Conservation (phyloP, 2,329 filamentous ascomycete species). For the Aspergillus sp. region DNA sequence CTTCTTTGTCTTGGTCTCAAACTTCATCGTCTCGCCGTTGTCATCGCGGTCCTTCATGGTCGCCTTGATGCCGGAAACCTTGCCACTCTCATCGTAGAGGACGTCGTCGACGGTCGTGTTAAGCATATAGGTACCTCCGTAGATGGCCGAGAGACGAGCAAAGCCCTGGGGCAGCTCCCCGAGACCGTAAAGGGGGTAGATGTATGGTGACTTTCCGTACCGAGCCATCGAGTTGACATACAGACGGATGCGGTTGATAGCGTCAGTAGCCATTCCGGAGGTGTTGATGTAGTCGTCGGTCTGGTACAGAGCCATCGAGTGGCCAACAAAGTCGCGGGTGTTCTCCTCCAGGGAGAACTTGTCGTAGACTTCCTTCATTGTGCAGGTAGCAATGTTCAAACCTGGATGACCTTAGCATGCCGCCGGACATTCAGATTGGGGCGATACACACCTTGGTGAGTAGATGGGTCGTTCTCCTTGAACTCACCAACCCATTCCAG, state of each 20-base stretch:
- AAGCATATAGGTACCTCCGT: constrained; percentile 99
- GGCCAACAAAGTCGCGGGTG: constrained; percentile 94
- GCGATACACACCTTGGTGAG: constrained; percentile 72
- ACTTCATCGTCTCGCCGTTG: constrained; percentile 77
- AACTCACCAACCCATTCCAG: constrained; percentile 93
- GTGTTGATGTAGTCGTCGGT: constrained; percentile 83
- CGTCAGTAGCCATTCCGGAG: constrained; percentile 76
- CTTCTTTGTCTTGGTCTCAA: constrained; percentile 93
- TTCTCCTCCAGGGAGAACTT: constrained; percentile 90
- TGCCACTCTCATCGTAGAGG: constrained; percentile 73
- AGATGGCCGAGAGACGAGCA: constrained; percentile 95
- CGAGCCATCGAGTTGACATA: constrained; percentile 98
- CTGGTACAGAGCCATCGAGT: constrained; percentile 95
- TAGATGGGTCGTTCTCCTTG: constrained; percentile 76
- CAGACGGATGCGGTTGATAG: constrained; percentile 87
- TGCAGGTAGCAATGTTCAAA: constrained; percentile 75
- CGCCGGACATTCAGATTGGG: not conserved
- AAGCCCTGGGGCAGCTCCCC: constrained; percentile 98
- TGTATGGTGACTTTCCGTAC: constrained; percentile 98
- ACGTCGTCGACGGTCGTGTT: constrained; percentile 94
- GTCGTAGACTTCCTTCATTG: constrained; percentile 99
- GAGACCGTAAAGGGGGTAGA: constrained; percentile 97
- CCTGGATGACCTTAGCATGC: constrained; percentile 56
- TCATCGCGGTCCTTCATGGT: constrained; percentile 90
- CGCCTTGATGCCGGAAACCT: constrained; percentile 94